These are phyloP conservation scores for Apocynum venetum DNA, from an alignment of 257 asterid genomes.

Conservation along the genomic window DNA sequence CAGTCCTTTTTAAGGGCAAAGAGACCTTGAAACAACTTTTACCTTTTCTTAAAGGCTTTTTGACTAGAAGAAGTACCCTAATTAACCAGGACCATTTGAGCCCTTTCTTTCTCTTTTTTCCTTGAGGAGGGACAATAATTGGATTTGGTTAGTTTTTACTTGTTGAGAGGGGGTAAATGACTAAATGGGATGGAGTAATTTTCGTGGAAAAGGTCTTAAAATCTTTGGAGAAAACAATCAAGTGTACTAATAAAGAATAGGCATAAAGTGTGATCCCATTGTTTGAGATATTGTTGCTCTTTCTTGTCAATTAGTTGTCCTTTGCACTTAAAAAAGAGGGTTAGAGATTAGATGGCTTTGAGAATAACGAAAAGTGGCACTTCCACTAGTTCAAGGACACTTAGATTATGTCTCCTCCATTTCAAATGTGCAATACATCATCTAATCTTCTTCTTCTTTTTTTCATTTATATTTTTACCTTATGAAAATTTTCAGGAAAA, in stretches of 20 bases:
- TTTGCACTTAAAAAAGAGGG: conserved; percentile 13
- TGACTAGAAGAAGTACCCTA: neutral
- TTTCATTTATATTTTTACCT: neutral
- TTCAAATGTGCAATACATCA: conserved; percentile 23
- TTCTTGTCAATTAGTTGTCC: conserved; percentile 58
- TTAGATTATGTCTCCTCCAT: conserved; percentile 48
- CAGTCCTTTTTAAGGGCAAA: neutral
- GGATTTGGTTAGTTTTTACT: no score
- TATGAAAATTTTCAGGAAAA: neutral
- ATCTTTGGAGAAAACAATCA: conserved; percentile 19
- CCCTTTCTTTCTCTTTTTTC: no score
- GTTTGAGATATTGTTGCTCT: conserved; percentile 35
- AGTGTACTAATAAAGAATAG: conserved; percentile 23
- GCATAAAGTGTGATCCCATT: conserved; percentile 30
- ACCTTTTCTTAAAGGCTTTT: neutral
- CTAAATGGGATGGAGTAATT: neutral
- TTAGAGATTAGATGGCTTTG: conserved; percentile 39
- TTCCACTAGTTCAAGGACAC: conserved; percentile 45
- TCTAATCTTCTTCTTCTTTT: conserved; percentile 2
- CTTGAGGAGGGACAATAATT: no score
- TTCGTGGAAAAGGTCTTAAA: neutral
- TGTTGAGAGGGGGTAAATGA: no score
- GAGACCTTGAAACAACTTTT: neutral
- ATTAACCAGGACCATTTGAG: no score
- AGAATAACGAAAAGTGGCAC: conserved; percentile 33